These are phyloP conservation scores for Mucor piriformis DNA, from an alignment of 371 early-diverging fungal genomes.

Conservation along the genomic window DNA sequence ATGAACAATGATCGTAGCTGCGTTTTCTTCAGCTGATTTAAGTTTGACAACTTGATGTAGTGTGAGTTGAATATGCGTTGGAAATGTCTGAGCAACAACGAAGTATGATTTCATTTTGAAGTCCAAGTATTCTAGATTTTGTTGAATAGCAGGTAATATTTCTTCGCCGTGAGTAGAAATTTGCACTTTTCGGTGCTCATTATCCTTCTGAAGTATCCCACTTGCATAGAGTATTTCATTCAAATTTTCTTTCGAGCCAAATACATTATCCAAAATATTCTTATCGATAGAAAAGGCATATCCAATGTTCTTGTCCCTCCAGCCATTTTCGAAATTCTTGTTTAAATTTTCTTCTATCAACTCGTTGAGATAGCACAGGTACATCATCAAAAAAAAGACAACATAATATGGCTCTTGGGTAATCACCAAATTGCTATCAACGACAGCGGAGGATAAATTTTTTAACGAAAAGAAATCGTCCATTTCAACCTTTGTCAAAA, in stretches of 20 bases:
- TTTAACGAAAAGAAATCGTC: too few species aligned
- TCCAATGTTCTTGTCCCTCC: neutral
- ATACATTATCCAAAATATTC: neutral
- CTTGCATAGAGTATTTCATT: neutral
- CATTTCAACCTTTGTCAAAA: too few species aligned
- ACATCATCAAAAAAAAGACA: too few species aligned
- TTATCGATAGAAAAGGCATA: neutral
- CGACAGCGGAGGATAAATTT: too few species aligned
- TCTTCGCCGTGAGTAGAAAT: neutral
- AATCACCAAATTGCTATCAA: too few species aligned
- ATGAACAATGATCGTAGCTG: neutral
- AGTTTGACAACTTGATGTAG: neutral
- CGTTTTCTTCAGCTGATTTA: neutral
- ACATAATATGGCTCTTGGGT: too few species aligned
- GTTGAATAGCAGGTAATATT: neutral
- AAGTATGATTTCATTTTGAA: neutral
- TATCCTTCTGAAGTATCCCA: neutral
- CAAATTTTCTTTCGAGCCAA: neutral
- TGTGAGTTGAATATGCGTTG: neutral
- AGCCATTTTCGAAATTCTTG: neutral
- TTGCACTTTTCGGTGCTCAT: neutral
- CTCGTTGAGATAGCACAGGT: too few species aligned
- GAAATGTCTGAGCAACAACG: neutral
- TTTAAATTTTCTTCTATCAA: too few species aligned
- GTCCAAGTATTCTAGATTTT: neutral